Evolutionary conservation across 352 stramenopile genomes (phyloP), one percentile per base, ranked within the genome.

Genomic region (Phytophthora foliorum): DNA sequence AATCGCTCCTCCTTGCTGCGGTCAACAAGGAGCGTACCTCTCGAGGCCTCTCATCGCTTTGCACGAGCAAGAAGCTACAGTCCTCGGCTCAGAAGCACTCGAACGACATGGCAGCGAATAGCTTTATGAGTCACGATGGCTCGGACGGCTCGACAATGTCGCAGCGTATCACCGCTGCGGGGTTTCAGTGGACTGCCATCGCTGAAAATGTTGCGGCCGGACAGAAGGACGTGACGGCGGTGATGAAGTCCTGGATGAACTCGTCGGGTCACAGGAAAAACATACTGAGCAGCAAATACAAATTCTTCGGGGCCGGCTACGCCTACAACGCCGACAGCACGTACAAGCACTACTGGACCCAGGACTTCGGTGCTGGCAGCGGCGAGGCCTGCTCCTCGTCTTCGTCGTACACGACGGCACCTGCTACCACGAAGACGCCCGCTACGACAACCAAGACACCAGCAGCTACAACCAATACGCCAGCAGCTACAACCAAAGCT

Each of bases 221-320:
- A 16, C 78, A 87, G 59, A 60, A 57, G 14, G 72, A 84, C 52
- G 75, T 85, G 46, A 21, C 57, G 3, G 58, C 62, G 29, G 78
- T 87, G 41, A 87, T 89, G 78, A 72, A 80, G 27, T 69, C 81
- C 29, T 89, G 81, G 81, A 89, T 86, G 77, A 77, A 73, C 63
- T 89, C 80, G 10, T 14, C 61, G 10, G 80, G 78, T 21, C 80
- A 89, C 65, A 72, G 50, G 29, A 57, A 63, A 11, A 86, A 86
- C 61, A 78, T 89, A 32, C 63, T 89, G 6, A 65, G 69, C 29
- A 57, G 36, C 24, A 57, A 42, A 0, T 74, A 69, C 59, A 81
- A 50, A 17, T 73, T 69, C 38, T 67, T 77, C 25, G 74, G 74
- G 10, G 66, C 51, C 4, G 74, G 69, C 13, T 81, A 78, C 31